Evolutionary conservation across 305 asterid species (phyloP), one percentile per base, ranked within the genome.

Genomic region (Lippia alba): DNA sequence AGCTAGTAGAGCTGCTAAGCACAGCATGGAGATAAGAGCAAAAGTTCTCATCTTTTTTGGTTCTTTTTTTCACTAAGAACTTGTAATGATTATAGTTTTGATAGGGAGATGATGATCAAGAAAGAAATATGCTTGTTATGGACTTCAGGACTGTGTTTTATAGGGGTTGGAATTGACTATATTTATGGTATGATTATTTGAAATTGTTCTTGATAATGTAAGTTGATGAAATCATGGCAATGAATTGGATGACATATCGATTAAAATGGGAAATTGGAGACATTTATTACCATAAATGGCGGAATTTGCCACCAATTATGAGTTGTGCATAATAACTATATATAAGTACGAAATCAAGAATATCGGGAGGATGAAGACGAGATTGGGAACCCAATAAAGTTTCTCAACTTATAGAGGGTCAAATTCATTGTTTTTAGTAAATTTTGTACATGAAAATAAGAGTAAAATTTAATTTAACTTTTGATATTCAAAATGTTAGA

Each of bases 21-120:
- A 69, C 14, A 69, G 12, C 32, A 57, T 12, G 24, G 18, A 61
- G 55, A 61, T 46, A 44, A 59, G 9, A 32, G 49, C 45, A 8
- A 11, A 32, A 33, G 12, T 67, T 30, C 53, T 74, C 79, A 72
- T 72, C 39, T 48, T 69, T 8, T 12, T 4, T 41, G 8, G 6
- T 33, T 33, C 34, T 12, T 14, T 14, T n/a, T n/a, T 61, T 36
- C 2, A 39, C 6, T 9, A 36, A 16, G 6, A 5, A 4, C 17
- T 17, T 18, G 20, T 7, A 15, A 24, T 0, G n/a, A 14, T n/a
- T 0, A 7, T 60, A 41, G 48, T 41, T 4, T 41, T 2, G 8
- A 11, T 41, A 7, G 48, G 9, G 12, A 15, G 0, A 41, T 18
- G 40, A 44, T 44, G 55, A 45, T 19, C 12, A 8, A 36, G 41